Evolutionary conservation across 2,329 filamentous ascomycete genomes (phyloP), one percentile per base, ranked within the genome.

Genomic region (Colletotrichum zoysiae): DNA sequence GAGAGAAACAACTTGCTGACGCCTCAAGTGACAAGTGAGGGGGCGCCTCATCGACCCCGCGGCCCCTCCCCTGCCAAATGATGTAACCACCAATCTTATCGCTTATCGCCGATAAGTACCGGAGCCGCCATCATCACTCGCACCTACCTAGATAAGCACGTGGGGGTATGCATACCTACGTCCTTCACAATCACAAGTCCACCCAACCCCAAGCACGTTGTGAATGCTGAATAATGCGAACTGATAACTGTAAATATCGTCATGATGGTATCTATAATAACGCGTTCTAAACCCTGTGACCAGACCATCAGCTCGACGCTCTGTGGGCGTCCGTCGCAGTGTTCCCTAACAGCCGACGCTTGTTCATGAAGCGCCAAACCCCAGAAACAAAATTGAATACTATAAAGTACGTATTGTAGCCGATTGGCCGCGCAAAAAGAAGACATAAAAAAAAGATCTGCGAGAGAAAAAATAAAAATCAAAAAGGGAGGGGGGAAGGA

Each of bases 191-290:
- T 35, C 9, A 23, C 30, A 4, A 12, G 9, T 40, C 14, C 16
- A 38, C 18, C 14, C 16, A 38, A 38, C n/a, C 23, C 14, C 16
- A 38, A 16, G 4, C 14, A 7, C 0, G 26, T 26, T 0, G 26
- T 26, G 26, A n/a, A n/a, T 16, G 18, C 58, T 11, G n/a, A 42
- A 11, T 20, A 20, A 42, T 26, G n/a, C 40, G 30, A 48, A 33
- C 38, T 42, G 35, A 18, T 46, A 50, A 69, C 33, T 26, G 51
- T 35, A 16, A 70, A 57, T 61, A 33, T 71, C 65, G 46, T 71
- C 69, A 69, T 71, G 68, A 69, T 71, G 69, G 69, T 71, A 71
- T 71, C 69, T 71, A 71, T 71, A 69, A 42, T 65, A 69, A 71
- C 53, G 59, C 65, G 59, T 71, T 71, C 69, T 71, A 71, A 70